Base-by-base conservation (phyloP, 2,329 filamentous ascomycete genomes). In the Sarocladiaceae sp. region DNA sequence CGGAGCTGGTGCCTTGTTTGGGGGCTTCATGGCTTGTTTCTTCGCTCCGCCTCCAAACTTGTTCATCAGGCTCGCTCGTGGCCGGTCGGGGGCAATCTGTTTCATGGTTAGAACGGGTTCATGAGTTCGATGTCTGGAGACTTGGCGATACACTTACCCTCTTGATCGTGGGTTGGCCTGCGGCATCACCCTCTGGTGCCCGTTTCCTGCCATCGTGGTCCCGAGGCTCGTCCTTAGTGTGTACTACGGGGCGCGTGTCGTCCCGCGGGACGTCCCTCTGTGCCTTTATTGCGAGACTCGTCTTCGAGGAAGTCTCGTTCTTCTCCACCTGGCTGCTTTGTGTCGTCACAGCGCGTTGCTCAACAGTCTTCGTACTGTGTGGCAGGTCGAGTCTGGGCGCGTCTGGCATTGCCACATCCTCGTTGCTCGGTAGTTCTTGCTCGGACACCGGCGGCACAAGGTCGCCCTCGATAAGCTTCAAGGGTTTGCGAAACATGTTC, bases 401-500 rank as follows among this genome's bases (percentile, higher is more conserved):
- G 5, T 37, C 31, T 6, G 29, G 4, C 47, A 50, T 50, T 4
- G 29, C 17, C 18, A 37, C 47, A 37, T 50, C 47, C 31, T 36
- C 33, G 6, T 10, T 10, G 13, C 5, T 18, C 2, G 17, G 29
- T 23, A 18, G 35, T 31, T 40, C 12, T 15, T 37, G 25, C 29
- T 53, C 51, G 4, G 37, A 51, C 2, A 48, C 28, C 35, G 54
- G 53, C 7, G 55, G 56, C 11, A 54, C 36, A 5, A 47, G 39
- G 23, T 63, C 17, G 23, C 44, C 44, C 15, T 48, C 26, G 28
- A 61, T 63, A 56, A 64, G 68, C 50, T 66, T 64, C 1, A 75
- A 68, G 1, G 75, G 72, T 51, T 63, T 73, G 26, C 71, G 69
- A 26, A 83, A 72, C 65, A 79, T 67, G 17, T 66, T 64, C 50